Percentiles rank a stretch among this genome's conserved stretches.
phyloP scores from a whole-genome alignment of 805 yeast genomes.

The Candida ulmi region DNA sequence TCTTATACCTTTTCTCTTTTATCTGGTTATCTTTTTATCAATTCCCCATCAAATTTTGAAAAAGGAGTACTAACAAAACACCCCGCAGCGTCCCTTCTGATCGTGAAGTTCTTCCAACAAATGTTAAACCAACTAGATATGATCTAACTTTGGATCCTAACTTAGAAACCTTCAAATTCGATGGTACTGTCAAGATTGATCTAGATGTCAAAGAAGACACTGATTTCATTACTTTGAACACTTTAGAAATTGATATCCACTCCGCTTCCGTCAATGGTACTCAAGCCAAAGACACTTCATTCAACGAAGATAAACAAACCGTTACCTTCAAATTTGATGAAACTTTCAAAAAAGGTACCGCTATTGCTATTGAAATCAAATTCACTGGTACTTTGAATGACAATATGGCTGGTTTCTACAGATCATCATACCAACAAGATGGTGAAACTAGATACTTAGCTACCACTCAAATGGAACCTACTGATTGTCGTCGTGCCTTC shows the following conservation, averaged over 20 bases:
- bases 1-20: neutral
- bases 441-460: slow-evolving; percentile 69
- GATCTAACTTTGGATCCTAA: slow-evolving; percentile 60
- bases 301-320: slow-evolving; percentile 54
- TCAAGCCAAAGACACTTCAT: slow-evolving; percentile 31
- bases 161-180: slow-evolving; percentile 52
- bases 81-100: slow-evolving; percentile 23
- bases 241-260: slow-evolving; percentile 58
- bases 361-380: slow-evolving; percentile 40
- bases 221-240: slow-evolving; percentile 48
- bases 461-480: slow-evolving; percentile 82
- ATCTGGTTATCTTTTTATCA: neutral
- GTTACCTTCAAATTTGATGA: slow-evolving; percentile 52
- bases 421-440: slow-evolving; percentile 57
- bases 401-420: slow-evolving; percentile 80
- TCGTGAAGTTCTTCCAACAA: slow-evolving; percentile 49
- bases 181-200: slow-evolving; percentile 50
- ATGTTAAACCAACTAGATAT: slow-evolving; percentile 72
- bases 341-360: slow-evolving; percentile 32
- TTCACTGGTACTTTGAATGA: slow-evolving; percentile 65
- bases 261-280: slow-evolving; percentile 35
- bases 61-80: slow-evolving; percentile 6
- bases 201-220: slow-evolving; percentile 45
- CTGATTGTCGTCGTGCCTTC: slow-evolving; percentile 83
- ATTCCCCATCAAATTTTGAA: no score